A percentile compares a stretch with the other conserved stretches of the same genome.
Conservation (phyloP, 2,329 filamentous ascomycete species). For the Aspergillus luchuensis region DNA sequence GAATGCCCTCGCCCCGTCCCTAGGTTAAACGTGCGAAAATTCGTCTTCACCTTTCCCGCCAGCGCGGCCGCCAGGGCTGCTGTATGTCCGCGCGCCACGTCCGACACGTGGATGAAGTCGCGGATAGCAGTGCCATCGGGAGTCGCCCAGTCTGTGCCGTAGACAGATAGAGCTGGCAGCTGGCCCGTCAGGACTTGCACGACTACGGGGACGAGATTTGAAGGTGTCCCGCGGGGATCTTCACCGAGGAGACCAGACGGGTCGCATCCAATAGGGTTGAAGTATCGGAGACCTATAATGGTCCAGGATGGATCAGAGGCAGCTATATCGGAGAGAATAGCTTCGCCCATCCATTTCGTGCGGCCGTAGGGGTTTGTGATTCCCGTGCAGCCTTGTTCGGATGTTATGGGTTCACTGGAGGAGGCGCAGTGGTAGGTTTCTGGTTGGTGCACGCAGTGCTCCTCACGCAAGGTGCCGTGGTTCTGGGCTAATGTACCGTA, state of each 20-base stretch:
- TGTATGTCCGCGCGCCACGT: slow-evolving; percentile 63
- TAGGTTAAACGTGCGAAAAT: slow-evolving; percentile 44
- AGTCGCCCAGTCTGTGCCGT: slow-evolving; percentile 65
- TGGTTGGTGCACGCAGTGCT: slow-evolving; percentile 55
- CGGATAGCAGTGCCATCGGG: slow-evolving; percentile 65
- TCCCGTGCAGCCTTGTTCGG: slow-evolving; percentile 55
- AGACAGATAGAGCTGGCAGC: slow-evolving; percentile 56
- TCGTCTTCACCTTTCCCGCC: slow-evolving; percentile 30
- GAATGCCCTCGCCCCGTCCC: slow-evolving; percentile 40
- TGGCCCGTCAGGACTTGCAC: slow-evolving; percentile 60
- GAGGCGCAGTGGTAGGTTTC: slow-evolving; percentile 47
- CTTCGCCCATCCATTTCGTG: slow-evolving; percentile 68
- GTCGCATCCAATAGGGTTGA: slow-evolving; percentile 68
- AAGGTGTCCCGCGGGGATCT: slow-evolving; percentile 61
- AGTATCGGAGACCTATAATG: slow-evolving; percentile 65
- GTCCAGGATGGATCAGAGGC: slow-evolving; percentile 61
- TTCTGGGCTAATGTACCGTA: slow-evolving; percentile 56
- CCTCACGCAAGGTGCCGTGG: slow-evolving; percentile 53
- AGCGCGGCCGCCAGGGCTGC: slow-evolving; percentile 53
- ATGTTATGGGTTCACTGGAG: slow-evolving; percentile 42
- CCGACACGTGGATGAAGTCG: slow-evolving; percentile 68
- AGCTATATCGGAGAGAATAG: slow-evolving; percentile 63
- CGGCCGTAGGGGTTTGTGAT: slow-evolving; percentile 66
- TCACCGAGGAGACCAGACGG: slow-evolving; percentile 66
- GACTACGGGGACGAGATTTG: slow-evolving; percentile 65